These are phyloP conservation scores for Capronia coronata DNA, from an alignment of 2,329 filamentous ascomycete species.

Conservation along the genomic window DNA sequence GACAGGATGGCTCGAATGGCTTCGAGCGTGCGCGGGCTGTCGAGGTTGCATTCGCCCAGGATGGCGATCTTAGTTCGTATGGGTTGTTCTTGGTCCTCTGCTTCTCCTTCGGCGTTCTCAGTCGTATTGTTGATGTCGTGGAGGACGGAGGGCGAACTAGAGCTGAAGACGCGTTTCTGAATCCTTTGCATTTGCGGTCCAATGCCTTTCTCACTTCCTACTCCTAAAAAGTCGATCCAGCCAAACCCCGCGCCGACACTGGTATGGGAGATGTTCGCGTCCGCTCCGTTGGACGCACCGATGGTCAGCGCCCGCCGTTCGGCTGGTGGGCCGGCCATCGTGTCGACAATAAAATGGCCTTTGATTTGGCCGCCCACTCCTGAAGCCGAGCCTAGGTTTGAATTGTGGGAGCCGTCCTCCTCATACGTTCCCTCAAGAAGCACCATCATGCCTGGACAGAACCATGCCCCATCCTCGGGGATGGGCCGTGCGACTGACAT, in stretches of 20 bases:
- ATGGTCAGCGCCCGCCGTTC: conserved; percentile 76
- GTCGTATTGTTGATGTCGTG: conserved; percentile 32
- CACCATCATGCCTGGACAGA: conserved; percentile 91
- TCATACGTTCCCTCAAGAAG: conserved; percentile 94
- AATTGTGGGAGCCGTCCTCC: conserved; percentile 69
- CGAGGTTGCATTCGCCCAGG: conserved; percentile 78
- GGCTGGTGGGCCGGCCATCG: conserved; percentile 83
- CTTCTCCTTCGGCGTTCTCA: conserved; percentile 16
- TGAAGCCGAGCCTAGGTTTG: conserved; percentile 57
- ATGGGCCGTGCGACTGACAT: conserved; percentile 73
- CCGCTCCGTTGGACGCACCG: conserved; percentile 54
- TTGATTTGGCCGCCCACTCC: conserved; percentile 86
- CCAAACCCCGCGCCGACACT: conserved; percentile 72
- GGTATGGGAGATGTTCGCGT: conserved; percentile 26
- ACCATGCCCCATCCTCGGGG: conserved; percentile 82
- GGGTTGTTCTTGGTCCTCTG: conserved; percentile 30
- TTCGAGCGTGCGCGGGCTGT: conserved; percentile 72
- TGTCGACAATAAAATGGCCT: conserved; percentile 85
- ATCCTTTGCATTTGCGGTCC: conserved; percentile 77
- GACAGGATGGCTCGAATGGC: conserved; percentile 73
- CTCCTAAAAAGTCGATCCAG: conserved; percentile 93
- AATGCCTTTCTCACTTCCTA: conserved; percentile 79
- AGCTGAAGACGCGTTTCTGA: conserved; percentile 60
- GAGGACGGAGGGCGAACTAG: conserved; percentile 26
- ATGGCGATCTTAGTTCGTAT: conserved; percentile 56